Evolutionary conservation across 2,329 filamentous ascomycete species (phyloP).

Genomic region (Apiospora kogelbergensis): DNA sequence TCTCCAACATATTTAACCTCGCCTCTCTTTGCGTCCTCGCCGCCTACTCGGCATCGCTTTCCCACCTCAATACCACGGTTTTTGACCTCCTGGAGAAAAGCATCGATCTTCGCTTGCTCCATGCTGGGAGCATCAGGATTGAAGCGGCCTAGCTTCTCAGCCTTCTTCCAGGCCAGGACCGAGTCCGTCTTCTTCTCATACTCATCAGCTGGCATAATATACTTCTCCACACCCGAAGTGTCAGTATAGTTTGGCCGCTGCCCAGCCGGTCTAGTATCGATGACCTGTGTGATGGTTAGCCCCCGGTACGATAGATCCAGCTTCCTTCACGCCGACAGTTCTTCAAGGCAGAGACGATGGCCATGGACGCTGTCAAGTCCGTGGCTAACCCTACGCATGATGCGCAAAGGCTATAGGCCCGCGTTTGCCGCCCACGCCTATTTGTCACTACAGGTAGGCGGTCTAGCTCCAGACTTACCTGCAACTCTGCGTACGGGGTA

Average conservation of each 20-base stretch:
- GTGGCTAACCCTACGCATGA: neutral
- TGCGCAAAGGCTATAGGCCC: neutral
- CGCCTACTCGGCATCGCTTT: slow-evolving; percentile 63
- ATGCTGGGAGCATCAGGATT: slow-evolving; percentile 78
- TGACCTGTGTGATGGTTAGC: slow-evolving; percentile 56
- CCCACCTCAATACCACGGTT: slow-evolving; percentile 66
- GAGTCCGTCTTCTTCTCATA: slow-evolving; percentile 87
- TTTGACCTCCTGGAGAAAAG: slow-evolving; percentile 68
- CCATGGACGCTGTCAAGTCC: neutral
- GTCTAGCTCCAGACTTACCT: slow-evolving; percentile 57
- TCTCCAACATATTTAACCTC: slow-evolving; percentile 70
- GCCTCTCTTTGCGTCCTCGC: slow-evolving; percentile 69
- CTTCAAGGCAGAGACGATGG: neutral
- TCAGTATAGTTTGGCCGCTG: slow-evolving; percentile 80
- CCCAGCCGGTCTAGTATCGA: slow-evolving; percentile 74
- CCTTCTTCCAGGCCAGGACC: slow-evolving; percentile 92
- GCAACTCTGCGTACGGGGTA: slow-evolving; percentile 73
- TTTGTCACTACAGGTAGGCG: neutral
- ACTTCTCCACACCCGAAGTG: slow-evolving; percentile 81
- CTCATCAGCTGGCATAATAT: slow-evolving; percentile 79
- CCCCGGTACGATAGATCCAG: neutral
- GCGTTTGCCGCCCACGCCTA: neutral
- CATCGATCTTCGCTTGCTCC: slow-evolving; percentile 70
- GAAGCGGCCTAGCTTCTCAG: slow-evolving; percentile 94
- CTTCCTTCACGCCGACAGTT: no score